Evolutionary conservation across 164 flowering plant genomes (phyloP).

Genomic region (Annona squamosa): DNA sequence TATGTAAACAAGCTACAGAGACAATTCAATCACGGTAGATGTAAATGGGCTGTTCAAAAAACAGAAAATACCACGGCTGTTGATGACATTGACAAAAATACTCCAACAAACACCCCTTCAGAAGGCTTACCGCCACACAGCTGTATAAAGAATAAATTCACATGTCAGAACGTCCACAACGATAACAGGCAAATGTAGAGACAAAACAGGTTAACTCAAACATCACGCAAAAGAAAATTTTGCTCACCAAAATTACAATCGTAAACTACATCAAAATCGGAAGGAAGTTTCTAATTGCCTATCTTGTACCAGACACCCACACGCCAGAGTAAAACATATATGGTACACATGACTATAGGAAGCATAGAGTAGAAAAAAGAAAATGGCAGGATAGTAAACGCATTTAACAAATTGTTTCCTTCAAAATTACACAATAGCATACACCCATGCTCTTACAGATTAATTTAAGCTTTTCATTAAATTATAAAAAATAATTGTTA

Average conservation of each 20-base stretch:
- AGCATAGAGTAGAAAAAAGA: too few relatives aligned
- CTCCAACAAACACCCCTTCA: conserved; percentile 95
- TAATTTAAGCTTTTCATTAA: too few relatives aligned
- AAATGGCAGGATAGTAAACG: too few relatives aligned
- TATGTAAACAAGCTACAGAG: background rate
- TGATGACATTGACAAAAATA: conserved; percentile 92
- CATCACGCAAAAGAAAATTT: background rate
- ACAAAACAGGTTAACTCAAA: background rate
- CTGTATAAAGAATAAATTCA: conserved; percentile 39
- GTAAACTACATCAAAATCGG: too few relatives aligned
- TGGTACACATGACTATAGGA: too few relatives aligned
- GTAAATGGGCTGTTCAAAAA: background rate
- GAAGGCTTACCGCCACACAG: conserved; percentile 91
- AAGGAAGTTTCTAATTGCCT: too few relatives aligned
- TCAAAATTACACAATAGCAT: too few relatives aligned
- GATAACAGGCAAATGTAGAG: background rate
- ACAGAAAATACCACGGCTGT: conserved; percentile 86
- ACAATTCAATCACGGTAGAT: background rate
- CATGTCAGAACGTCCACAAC: conserved; percentile 11
- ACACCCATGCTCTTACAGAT: too few relatives aligned
- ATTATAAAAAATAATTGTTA: too few relatives aligned
- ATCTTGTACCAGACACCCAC: too few relatives aligned
- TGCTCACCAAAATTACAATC: background rate
- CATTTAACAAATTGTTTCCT: too few relatives aligned
- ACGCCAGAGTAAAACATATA: too few relatives aligned